Evolutionary conservation across 306 rosid species (phyloP), one percentile per base, ranked within the genome.

Genomic region (Rosa persica): DNA sequence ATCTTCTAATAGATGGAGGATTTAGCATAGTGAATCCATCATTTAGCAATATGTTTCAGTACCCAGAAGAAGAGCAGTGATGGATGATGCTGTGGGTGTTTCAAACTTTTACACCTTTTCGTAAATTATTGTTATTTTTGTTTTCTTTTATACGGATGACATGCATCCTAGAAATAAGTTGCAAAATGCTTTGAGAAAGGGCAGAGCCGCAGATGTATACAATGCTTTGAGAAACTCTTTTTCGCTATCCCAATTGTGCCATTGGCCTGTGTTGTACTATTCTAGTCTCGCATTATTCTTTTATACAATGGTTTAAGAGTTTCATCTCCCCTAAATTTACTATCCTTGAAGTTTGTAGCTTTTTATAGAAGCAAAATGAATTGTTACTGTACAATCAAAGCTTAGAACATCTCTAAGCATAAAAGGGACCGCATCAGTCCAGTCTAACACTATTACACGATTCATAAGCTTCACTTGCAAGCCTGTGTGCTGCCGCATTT

Each of bases 1-100:
- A 92, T 72, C 81, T 94, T 80, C 83, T 86, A 17, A 85, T 92
- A 0, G 97, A 94, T 81, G 97, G 97, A 3, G 97, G 88, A 0
- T 88, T 88, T 34, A 82, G 92, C 52, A 86, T 89, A 44, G 86
- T 84, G 77, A 94, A 92, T 80, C 85, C 97, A 2, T 76, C 86
- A 0, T 85, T 89, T 38, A 1, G 46, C n/a, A 0, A 48, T 17
- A 78, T 89, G 86, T 90, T 93, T 81, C 74, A 85, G 54, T 91
- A 89, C 60, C 66, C 89, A 0, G 69, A 64, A 30, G n/a, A 64
- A 0, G 60, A 84, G 8, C 43, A 83, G 60, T 86, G 78, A 87
- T 67, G 30, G 62, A 8, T n/a, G 62, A n/a, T 55, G 0, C 25
- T 60, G 25, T 25, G 15, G 66, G 36, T 30, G 43, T 5, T 19